Evolutionary conservation across 768 basidiomycete species (phyloP), one percentile per base, ranked within the genome.

Genomic region (Tulasnella sp.): DNA sequence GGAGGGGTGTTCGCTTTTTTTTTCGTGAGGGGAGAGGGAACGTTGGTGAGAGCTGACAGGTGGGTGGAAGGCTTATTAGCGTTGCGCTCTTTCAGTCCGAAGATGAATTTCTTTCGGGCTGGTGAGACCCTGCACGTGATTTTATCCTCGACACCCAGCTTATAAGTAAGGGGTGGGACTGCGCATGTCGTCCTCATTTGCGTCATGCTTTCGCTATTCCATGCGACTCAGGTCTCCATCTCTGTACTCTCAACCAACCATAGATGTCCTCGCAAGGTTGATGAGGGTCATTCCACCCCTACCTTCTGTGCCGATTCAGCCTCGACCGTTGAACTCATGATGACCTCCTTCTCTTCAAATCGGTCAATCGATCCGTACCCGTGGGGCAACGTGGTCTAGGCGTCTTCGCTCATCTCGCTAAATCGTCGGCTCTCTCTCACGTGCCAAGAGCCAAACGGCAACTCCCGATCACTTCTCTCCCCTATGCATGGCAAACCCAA

Each of bases 291-390:
- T 64, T 15, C 58, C 58, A 64, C 58, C 58, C n/a, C 31, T 34
- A 17, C 58, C 58, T 64, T 64, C 58, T 31, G 2, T 25, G 29
- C 58, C 15, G 58, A 64, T 64, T 64, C 25, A 64, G 58, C 58
- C 25, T 34, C 58, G 58, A 64, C 58, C 58, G 58, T 25, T 64
- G 58, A 64, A 64, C 58, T 64, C 58, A 64, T 64, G 58, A 64
- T 64, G 58, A 29, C 31, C 58, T 25, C 58, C 31, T 34, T 25
- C 14, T 64, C 58, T 64, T 22, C 22, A 64, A 64, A 64, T 64
- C 58, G 58, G 58, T 64, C 58, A 64, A 64, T 64, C 58, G 58
- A 64, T 64, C 58, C 58, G 58, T 64, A 64, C 31, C 58, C 58
- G 58, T 64, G 58, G 58, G 58, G 29, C 25, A 64, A 64, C 58